phyloP scores from a whole-genome alignment of 306 rosid genomes.

The Glycyrrhiza uralensis region DNA sequence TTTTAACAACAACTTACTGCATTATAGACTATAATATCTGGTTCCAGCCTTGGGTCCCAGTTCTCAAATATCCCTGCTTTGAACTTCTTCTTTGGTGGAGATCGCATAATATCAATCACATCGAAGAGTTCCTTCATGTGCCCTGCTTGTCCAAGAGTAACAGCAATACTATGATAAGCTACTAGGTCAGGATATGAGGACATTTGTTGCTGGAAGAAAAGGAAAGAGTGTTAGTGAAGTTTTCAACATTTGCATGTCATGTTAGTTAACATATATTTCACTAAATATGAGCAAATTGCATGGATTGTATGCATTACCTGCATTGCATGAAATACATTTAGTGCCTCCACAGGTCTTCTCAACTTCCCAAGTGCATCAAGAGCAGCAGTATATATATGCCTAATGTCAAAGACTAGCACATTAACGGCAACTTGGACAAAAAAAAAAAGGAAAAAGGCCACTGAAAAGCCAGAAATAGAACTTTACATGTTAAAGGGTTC shows the following conservation, averaged over 20 bases:
- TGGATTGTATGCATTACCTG: slow-evolving; percentile 47
- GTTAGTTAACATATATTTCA: slow-evolving; percentile 5
- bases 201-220: slow-evolving; percentile 74
- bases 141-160: slow-evolving; percentile 97
- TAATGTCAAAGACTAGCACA: slow-evolving; percentile 25
- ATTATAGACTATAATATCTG: slow-evolving; percentile 77
- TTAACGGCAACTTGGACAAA: slow-evolving; percentile 2
- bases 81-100: slow-evolving; percentile 78
- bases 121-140: slow-evolving; percentile 87
- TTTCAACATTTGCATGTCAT: slow-evolving; percentile 15
- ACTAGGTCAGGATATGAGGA: slow-evolving; percentile 92
- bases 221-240: slow-evolving; percentile 28
- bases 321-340: slow-evolving; percentile 77
- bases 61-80: slow-evolving; percentile 66
- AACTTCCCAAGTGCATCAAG: slow-evolving; percentile 90
- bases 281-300: slow-evolving; percentile 17
- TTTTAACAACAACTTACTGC: slow-evolving; percentile 54
- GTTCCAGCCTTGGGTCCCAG: slow-evolving; percentile 93
- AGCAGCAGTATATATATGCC: slow-evolving; percentile 81
- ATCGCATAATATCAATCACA: slow-evolving; percentile 80
- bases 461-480: slow-evolving; percentile 16
- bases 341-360: slow-evolving; percentile 90
- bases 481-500: background rate
- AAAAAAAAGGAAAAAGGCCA: background rate
- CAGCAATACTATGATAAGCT: slow-evolving; percentile 83